Percentiles rank a stretch among this genome's conserved stretches.
These are phyloP conservation scores for Gaeumannomyces sp. DNA, from an alignment of 2,329 filamentous ascomycete genomes.

Conservation along the genomic window DNA sequence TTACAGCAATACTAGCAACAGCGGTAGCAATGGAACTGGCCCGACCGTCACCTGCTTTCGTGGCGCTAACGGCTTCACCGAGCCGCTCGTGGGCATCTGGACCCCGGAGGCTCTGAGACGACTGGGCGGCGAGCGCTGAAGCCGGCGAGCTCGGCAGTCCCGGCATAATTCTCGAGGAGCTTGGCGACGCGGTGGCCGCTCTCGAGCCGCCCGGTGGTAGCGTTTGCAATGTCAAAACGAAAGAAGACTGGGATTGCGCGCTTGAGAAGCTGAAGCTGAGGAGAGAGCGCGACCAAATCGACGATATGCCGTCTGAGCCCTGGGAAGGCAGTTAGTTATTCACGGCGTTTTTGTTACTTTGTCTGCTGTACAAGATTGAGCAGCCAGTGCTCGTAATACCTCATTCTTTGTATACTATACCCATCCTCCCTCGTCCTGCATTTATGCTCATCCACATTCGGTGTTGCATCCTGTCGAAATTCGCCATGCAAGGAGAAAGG, in stretches of 20 bases:
- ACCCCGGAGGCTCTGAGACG: slow-evolving; percentile 22
- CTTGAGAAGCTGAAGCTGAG: not conserved
- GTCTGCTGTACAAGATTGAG: not conserved
- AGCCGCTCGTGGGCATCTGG: slow-evolving; percentile 32
- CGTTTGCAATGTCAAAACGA: not conserved
- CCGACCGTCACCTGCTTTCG: slow-evolving; percentile 28
- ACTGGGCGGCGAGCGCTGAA: not conserved
- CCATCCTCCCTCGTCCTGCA: no score
- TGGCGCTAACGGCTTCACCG: slow-evolving; percentile 22
- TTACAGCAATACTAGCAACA: not conserved
- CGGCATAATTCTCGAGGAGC: not conserved
- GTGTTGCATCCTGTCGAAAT: no score
- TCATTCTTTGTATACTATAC: no score
- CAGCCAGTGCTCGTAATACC: no score
- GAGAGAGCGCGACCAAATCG: not conserved
- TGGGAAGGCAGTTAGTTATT: not conserved
- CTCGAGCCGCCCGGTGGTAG: not conserved
- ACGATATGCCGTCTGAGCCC: not conserved
- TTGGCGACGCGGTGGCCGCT: not conserved
- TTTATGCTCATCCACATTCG: no score
- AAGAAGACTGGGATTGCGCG: not conserved
- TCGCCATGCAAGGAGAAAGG: no score
- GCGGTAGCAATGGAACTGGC: not conserved
- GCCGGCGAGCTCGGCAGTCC: no score
- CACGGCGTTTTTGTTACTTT: not conserved